These are phyloP conservation scores for Lecanicillium sp. DNA, from an alignment of 2,329 filamentous ascomycete genomes.

Conservation along the genomic window DNA sequence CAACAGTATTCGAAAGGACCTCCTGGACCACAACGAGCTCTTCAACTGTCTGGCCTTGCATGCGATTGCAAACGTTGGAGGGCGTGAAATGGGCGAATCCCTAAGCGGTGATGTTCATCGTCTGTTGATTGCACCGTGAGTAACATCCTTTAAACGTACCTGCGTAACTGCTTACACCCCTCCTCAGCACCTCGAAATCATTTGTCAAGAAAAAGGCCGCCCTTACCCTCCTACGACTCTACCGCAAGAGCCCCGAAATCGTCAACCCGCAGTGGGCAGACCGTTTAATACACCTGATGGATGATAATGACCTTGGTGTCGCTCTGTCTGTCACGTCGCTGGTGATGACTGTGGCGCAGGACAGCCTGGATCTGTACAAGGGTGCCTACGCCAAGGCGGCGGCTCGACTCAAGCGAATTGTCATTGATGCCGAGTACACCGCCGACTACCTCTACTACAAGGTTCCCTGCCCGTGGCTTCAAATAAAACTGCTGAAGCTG, in stretches of 20 bases:
- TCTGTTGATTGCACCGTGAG: conserved; percentile 88
- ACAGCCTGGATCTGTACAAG: conserved; percentile 89
- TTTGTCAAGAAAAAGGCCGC: conserved; percentile 99
- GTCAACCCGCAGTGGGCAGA: conserved; percentile 97
- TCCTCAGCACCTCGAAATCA: conserved; percentile 64
- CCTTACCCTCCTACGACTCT: conserved; percentile 83
- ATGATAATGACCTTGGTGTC: conserved; percentile 89
- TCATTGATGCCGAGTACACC: conserved; percentile 84
- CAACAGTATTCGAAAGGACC: conserved; percentile 95
- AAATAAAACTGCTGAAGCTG: conserved; percentile 86
- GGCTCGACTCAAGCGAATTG: conserved; percentile 77
- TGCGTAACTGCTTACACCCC: conserved; percentile 8
- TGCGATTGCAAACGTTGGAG: conserved; percentile 95
- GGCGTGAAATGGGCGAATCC: conserved; percentile 95
- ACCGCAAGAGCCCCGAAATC: conserved; percentile 89
- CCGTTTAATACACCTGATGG: conserved; percentile 97
- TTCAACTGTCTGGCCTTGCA: conserved; percentile 96
- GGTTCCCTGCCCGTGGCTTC: conserved; percentile 97
- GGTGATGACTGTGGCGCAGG: conserved; percentile 89
- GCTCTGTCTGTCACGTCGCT: conserved; percentile 92
- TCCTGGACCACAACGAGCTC: conserved; percentile 90
- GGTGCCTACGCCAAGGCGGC: conserved; percentile 93
- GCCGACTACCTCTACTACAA: conserved; percentile 98
- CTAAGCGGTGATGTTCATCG: conserved; percentile 87
- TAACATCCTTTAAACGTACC: conserved; percentile 18